Evolutionary conservation across 208 protist species (phyloP).

Genomic region (Crithidia thermophila): DNA sequence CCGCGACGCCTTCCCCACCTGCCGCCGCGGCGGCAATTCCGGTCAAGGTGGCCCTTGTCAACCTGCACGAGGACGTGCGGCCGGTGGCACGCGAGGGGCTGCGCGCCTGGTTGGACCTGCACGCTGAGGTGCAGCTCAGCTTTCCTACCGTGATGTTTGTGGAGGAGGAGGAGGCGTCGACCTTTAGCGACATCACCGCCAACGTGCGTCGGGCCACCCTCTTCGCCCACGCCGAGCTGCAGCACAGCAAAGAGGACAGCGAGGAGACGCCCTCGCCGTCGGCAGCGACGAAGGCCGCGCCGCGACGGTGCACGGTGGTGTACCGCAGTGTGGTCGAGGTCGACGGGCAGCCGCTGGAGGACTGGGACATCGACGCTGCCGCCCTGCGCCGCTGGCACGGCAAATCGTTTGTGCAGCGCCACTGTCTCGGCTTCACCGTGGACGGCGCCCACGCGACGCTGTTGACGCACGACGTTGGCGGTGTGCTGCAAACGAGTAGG

Average conservation of each 20-base stretch:
- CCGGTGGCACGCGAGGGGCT: slow-evolving; percentile 26
- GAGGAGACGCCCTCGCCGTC: not conserved
- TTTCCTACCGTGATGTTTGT: slow-evolving; percentile 64
- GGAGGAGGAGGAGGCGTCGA: slow-evolving; percentile 49
- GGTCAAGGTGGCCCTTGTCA: slow-evolving; percentile 60
- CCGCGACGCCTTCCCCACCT: not conserved
- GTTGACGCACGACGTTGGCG: slow-evolving; percentile 54
- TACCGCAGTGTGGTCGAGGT: slow-evolving; percentile 52
- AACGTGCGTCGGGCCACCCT: slow-evolving; percentile 43
- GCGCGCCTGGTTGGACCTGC: slow-evolving; percentile 29
- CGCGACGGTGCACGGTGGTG: slow-evolving; percentile 36
- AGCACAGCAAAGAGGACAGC: not conserved
- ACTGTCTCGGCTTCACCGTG: slow-evolving; percentile 72
- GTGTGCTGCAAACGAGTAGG: slow-evolving; percentile 36
- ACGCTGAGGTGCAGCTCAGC: slow-evolving; percentile 31
- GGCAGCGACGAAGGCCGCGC: not conserved
- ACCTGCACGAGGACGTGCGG: slow-evolving; percentile 44
- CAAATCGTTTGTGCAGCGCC: slow-evolving; percentile 42
- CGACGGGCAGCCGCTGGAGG: slow-evolving; percentile 45
- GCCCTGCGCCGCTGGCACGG: slow-evolving; percentile 37
- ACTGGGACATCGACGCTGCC: slow-evolving; percentile 40
- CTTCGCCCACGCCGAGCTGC: slow-evolving; percentile 53
- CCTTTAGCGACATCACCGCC: slow-evolving; percentile 28
- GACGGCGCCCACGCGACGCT: slow-evolving; percentile 59
- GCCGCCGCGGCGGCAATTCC: not conserved